Percentiles rank a stretch among this genome's conserved stretches.
These are phyloP conservation scores for Ephemerocybe angulata DNA, from an alignment of 768 basidiomycete species.

Conservation along the genomic window DNA sequence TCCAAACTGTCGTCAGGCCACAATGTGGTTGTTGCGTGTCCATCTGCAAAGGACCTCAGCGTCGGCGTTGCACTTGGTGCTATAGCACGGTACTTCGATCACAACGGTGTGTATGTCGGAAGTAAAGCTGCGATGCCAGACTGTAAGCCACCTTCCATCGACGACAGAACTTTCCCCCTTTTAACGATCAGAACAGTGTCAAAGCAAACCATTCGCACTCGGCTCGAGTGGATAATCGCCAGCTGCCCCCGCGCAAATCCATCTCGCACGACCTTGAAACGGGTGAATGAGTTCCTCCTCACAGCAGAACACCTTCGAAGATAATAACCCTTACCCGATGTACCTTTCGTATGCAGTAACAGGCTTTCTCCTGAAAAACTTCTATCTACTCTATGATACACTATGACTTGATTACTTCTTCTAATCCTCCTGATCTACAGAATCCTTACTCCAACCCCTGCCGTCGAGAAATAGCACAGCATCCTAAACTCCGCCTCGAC, in stretches of 20 bases:
- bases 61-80: slow-evolving; percentile 62
- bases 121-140: background rate
- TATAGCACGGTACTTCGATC: slow-evolving; percentile 56
- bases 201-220: slow-evolving; percentile 65
- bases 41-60: slow-evolving; percentile 56
- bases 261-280: slow-evolving; percentile 65
- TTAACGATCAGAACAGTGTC: slow-evolving; percentile 9
- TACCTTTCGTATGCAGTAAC: background rate
- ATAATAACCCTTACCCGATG: background rate
- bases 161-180: no score
- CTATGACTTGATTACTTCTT: no score
- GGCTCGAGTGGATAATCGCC: slow-evolving; percentile 85
- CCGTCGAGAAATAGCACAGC: slow-evolving; percentile 51
- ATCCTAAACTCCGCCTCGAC: slow-evolving; percentile 55
- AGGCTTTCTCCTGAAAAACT: no score
- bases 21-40: slow-evolving; percentile 49
- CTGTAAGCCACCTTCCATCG: background rate
- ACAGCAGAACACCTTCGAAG: slow-evolving; percentile 3
- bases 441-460: slow-evolving; percentile 21
- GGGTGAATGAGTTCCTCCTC: slow-evolving; percentile 34
- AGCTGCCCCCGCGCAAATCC: slow-evolving; percentile 78
- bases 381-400: no score
- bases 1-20: slow-evolving; percentile 32
- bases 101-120: slow-evolving; percentile 33
- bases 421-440: background rate